Base-by-base conservation (phyloP, 495 filamentous ascomycete genomes). In the Tuber borchii region DNA sequence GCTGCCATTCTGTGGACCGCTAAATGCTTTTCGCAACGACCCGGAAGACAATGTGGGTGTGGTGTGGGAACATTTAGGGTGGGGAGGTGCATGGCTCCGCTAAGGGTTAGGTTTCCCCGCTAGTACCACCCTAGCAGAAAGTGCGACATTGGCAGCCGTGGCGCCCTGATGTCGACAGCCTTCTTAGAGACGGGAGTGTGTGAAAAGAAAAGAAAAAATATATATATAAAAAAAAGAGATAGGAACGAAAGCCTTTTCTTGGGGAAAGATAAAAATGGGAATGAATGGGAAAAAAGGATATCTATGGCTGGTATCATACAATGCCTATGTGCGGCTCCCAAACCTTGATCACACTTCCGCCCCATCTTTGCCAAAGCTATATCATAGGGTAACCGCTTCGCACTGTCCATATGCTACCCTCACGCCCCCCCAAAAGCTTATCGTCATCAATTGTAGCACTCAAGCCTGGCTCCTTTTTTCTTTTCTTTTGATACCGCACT, bases 11-110 rank as follows among this genome's bases (percentile, higher is more conserved):
- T 79, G 73, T 79, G 76, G 78, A 70, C 78, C 78, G 77, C 78
- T 79, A 79, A 79, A 79, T 79, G 76, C 77, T 79, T 79, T 79
- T 79, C 77, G 78, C 77, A 79, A 79, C 78, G 78, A 79, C 78
- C 78, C 78, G 78, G 77, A 79, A 79, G 78, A 79, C 74, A 77
- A 76, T 78, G 78, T 74, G 76, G 69, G 78, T 79, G 77, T 61
- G 69, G 78, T 79, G 77, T 79, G 78, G 77, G 76, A 71, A 70
- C 44, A 78, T 45, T 78, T 26, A 16, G 76, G 70, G 78, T 79
- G 78, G 78, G 78, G 78, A 79, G 76, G 70, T 79, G 78, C 78
- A 79, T 79, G 73, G n/a, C n/a, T 51, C 42, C 76, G 42, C 78
- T 79, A 79, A 79, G 78, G 78, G 78, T 73, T 79, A 79, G 78